phyloP scores from a whole-genome alignment of 371 early-diverging fungal species.

The Saksenaea oblongispora region DNA sequence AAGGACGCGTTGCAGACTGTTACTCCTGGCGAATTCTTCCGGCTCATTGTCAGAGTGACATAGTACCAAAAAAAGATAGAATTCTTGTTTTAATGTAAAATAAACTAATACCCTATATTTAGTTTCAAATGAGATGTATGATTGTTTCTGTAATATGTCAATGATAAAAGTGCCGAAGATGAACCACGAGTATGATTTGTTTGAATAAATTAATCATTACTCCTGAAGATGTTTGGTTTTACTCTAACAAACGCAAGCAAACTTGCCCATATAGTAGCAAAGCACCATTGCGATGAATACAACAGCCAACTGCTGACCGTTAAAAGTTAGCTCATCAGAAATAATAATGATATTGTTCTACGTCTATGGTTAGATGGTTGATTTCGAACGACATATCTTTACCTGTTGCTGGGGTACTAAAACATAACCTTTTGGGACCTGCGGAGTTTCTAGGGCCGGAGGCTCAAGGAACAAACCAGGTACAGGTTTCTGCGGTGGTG shows the following conservation, averaged over 20 bases:
- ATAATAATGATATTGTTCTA: constrained; percentile 47
- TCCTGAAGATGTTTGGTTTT: not conserved
- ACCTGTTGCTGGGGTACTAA: constrained; percentile 50
- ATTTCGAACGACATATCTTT: not conserved
- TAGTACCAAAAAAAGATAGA: no score
- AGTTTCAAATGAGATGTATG: not conserved
- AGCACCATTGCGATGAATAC: constrained; percentile 51
- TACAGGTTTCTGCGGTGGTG: not conserved
- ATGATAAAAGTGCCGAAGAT: not conserved
- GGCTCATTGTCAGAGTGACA: no score
- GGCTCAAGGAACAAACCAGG: not conserved
- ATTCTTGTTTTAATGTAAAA: no score
- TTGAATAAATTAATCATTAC: not conserved
- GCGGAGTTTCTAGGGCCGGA: constrained; percentile 8
- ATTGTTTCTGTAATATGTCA: not conserved
- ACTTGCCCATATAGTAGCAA: constrained; percentile 54
- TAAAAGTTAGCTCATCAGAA: constrained; percentile 50
- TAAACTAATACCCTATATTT: no score
- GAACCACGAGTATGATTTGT: not conserved
- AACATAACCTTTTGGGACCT: constrained; percentile 48
- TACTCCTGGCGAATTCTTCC: no score
- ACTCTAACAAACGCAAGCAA: constrained; percentile 31
- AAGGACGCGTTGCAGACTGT: no score
- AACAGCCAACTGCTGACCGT: constrained; percentile 51
- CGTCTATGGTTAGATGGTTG: not conserved